phyloP scores from a whole-genome alignment of 768 basidiomycete genomes.

The Tremella yokohamensis region DNA sequence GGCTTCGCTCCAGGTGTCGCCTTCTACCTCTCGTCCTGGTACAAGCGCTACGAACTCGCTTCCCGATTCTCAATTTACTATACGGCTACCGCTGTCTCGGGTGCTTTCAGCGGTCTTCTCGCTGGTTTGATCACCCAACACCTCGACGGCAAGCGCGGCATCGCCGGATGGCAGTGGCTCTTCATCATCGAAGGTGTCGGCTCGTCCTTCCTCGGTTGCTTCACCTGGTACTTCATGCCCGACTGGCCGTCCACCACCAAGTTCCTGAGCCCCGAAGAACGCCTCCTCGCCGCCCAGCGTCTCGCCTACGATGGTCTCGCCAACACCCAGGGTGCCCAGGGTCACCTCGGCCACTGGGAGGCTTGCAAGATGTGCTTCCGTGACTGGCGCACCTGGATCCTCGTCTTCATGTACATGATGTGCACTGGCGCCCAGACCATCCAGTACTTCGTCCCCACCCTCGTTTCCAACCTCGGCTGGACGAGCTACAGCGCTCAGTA shows the following conservation, averaged over 20 bases:
- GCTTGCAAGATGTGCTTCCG: slow-evolving; percentile 34
- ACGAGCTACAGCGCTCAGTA: slow-evolving; percentile 47
- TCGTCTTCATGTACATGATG: slow-evolving; percentile 47
- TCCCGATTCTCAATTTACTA: slow-evolving; percentile 50
- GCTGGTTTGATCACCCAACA: slow-evolving; percentile 50
- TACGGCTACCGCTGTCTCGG: slow-evolving; percentile 30
- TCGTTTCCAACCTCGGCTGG: slow-evolving; percentile 40
- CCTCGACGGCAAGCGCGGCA: slow-evolving; percentile 41
- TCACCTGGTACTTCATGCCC: slow-evolving; percentile 48
- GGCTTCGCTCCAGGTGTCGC: slow-evolving; percentile 31
- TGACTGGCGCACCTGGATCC: slow-evolving; percentile 36
- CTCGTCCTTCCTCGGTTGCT: slow-evolving; percentile 33
- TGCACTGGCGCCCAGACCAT: slow-evolving; percentile 49
- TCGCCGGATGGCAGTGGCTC: slow-evolving; percentile 47
- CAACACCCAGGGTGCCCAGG: slow-evolving; percentile 36
- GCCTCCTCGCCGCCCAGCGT: slow-evolving; percentile 48
- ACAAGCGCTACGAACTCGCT: slow-evolving; percentile 46
- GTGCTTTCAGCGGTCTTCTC: slow-evolving; percentile 51
- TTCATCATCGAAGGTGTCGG: slow-evolving; percentile 42
- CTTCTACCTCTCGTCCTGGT: slow-evolving; percentile 25
- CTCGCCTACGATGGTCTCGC: slow-evolving; percentile 46
- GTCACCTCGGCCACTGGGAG: slow-evolving; percentile 34
- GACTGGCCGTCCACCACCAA: slow-evolving; percentile 50
- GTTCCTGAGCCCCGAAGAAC: slow-evolving; percentile 50
- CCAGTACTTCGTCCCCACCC: slow-evolving; percentile 48